Evolutionary conservation across 225 moss, liverwort and hornwort species (phyloP), one percentile per base, ranked within the genome.

Genomic region (Marchantia polymorpha): DNA sequence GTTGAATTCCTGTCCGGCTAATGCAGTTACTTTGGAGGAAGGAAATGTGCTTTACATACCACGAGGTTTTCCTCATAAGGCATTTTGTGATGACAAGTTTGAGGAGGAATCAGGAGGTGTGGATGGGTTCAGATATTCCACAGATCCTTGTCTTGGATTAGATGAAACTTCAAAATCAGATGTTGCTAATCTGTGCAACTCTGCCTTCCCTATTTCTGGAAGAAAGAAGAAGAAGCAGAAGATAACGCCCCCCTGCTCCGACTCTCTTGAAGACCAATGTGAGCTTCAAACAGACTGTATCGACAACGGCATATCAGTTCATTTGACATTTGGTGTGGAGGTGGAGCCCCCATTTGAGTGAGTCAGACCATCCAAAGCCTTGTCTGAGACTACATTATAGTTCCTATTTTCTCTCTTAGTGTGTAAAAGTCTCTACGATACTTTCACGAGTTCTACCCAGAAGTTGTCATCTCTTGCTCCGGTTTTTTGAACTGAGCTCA

Each of bases 321-420:
- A 96, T 78, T 72, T 96, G 72, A 93, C 93, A 25, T 92, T 96
- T 56, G 95, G 92, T 60, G 88, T 93, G 74, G 93, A 96, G 82
- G 89, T 93, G 50, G 95, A 93, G 85, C 91, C 92, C 76, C 87
- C 93, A 81, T 96, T 96, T 73, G 91, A 90, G 95, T 95, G 83
- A 88, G 95, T 88, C 25, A 29, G 27, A 64, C 16, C 26, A 25
- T 64, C 64, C 64, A 64, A 64, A 12, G 23, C 25, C 13, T 64
- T 25, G 2, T 25, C 65, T 1, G 25, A 7, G 10, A 25, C 12
- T 65, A 20, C 19, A 27, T 12, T n/a, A 13, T 10, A 65, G 11
- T 11, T 65, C 12, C 7, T 12, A 29, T 10, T 29, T 58, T 12
- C 7, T 7, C 29, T 65, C 27, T 27, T 27, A 20, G 5, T 39